These are phyloP conservation scores for Selenicereus undatus DNA, from an alignment of 148 eudicot genomes.

Conservation along the genomic window DNA sequence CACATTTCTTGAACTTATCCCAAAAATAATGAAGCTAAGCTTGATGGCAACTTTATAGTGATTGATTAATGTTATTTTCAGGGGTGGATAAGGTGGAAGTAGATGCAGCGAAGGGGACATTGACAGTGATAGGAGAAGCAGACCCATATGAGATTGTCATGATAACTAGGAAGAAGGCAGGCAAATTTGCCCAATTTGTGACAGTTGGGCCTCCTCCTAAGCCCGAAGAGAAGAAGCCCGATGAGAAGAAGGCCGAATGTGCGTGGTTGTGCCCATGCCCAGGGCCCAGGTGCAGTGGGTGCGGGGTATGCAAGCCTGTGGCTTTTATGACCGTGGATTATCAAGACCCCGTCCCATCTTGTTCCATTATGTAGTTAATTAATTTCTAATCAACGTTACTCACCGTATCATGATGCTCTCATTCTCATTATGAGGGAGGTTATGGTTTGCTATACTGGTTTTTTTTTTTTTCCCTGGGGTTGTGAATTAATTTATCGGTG, in stretches of 20 bases:
- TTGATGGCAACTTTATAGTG: background rate
- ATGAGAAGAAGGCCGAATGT: background rate
- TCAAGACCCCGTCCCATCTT: constrained; percentile 20
- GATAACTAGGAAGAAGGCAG: constrained; percentile 43
- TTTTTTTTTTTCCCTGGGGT: background rate
- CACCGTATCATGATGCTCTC: background rate
- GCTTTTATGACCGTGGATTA: constrained; percentile 4
- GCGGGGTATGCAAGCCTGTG: constrained; percentile 12
- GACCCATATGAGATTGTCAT: constrained; percentile 52
- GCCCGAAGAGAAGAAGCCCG: constrained; percentile 34
- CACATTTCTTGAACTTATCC: too few species aligned
- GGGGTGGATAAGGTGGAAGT: constrained; percentile 61
- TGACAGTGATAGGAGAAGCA: constrained; percentile 54
- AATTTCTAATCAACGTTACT: background rate
- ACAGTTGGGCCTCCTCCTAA: constrained; percentile 56
- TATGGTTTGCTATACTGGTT: too few species aligned
- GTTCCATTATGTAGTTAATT: constrained; percentile 25
- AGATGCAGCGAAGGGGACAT: constrained; percentile 44
- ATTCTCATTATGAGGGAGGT: background rate
- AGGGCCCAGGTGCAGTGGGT: background rate
- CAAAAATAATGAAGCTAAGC: too few species aligned
- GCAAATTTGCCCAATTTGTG: constrained; percentile 37
- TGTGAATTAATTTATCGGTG: background rate
- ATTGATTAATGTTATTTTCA: background rate
- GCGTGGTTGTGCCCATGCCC: background rate